phyloP scores from a whole-genome alignment of 2,329 filamentous ascomycete species.

The Pleomassaria siparia region DNA sequence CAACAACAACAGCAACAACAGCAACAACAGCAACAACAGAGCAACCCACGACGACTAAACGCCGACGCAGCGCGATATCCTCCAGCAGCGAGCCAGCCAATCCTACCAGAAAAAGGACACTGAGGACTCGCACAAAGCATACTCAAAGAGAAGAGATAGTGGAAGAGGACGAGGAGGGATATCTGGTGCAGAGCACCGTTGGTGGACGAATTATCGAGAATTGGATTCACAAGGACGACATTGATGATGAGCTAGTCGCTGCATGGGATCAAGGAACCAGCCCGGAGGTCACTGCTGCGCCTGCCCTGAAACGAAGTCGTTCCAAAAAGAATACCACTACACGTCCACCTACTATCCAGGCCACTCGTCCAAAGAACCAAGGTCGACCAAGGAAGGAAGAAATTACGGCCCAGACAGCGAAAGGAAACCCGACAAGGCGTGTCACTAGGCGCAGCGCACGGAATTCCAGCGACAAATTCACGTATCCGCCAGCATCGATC shows the following conservation, averaged over 20 bases:
- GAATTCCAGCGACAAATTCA: background rate
- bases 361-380: background rate
- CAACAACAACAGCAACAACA: background rate
- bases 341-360: background rate
- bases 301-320: background rate
- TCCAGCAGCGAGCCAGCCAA: background rate
- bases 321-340: background rate
- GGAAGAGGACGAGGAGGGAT: slow-evolving; percentile 34
- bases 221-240: slow-evolving; percentile 52
- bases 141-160: background rate
- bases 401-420: slow-evolving; percentile 21
- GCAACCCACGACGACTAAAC: background rate
- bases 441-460: background rate
- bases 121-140: background rate
- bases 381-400: slow-evolving; percentile 4
- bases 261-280: slow-evolving; percentile 27
- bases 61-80: background rate
- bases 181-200: slow-evolving; percentile 59
- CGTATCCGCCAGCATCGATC: background rate
- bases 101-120: background rate
- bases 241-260: slow-evolving; percentile 37
- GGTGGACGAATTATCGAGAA: slow-evolving; percentile 53
- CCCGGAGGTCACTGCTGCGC: background rate
- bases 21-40: background rate
- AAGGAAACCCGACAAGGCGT: background rate